Evolutionary conservation across 768 basidiomycete genomes (phyloP), one percentile per base, ranked within the genome.

Genomic region (Tricholoma matsutake): DNA sequence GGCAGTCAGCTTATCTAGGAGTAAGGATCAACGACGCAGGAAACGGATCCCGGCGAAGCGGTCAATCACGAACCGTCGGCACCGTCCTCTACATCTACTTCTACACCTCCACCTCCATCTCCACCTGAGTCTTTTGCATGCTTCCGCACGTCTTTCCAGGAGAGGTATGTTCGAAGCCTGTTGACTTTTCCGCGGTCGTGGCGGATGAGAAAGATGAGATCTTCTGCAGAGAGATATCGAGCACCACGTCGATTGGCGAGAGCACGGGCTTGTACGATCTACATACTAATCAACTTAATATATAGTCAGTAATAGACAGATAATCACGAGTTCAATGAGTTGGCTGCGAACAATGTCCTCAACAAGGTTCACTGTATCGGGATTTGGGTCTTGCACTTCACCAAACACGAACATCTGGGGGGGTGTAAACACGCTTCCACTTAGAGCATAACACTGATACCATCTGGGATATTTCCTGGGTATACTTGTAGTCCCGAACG

Each of bases 81-180:
- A 14, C 89, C 88, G 57, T 96, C 94, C 64, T 95, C 94, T 1
- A 81, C 86, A 69, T 94, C 94, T 4, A 92, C 88, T 70, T 94
- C 92, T 3, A 91, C 89, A 6, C 84, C 91, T 18, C 82, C 91
- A 28, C 85, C 91, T 2, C 85, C 91, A 61, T 89, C 91, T 9
- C 89, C 92, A 43, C 88, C 91, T 22, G 88, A 86, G 68, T 97
- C 93, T 71, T 96, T 96, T 4, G 94, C 94, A 61, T 94, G 92
- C 68, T 96, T 97, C 13, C 96, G 85, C 16, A 98, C 96, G 65
- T 97, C 96, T 69, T 96, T 97, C 96, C 96, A 98, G 0, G 92
- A 93, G 22, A 98, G 83, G 69, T 97, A 98, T 9, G 93, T 96
- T 34, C 94, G 78, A 29, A 98, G 79, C 47, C 96, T 82, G 75